A percentile compares a stretch with the other conserved stretches of the same genome.
phyloP scores from a whole-genome alignment of 2,329 filamentous ascomycete species.

The Talaromyces sp. region DNA sequence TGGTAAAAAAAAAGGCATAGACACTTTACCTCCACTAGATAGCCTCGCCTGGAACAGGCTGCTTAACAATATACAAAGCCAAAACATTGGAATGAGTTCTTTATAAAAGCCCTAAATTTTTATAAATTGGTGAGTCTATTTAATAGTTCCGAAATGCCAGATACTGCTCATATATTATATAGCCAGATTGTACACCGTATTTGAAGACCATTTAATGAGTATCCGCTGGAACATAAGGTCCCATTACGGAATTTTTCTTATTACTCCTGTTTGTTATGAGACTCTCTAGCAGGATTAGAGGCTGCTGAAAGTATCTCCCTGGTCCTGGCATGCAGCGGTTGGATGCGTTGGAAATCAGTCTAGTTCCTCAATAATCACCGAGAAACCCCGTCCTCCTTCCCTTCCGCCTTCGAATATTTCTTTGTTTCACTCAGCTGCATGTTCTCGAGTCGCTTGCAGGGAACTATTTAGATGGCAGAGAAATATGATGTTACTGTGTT shows the following conservation, averaged over 20 bases:
- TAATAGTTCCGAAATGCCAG: background rate
- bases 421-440: background rate
- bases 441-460: background rate
- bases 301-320: background rate
- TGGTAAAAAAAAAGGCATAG: background rate
- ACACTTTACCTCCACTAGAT: background rate
- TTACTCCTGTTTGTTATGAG: too few species aligned
- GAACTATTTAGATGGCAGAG: background rate
- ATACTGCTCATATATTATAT: background rate
- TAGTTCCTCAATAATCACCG: background rate
- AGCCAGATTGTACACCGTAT: too few species aligned
- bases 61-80: background rate
- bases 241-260: too few species aligned
- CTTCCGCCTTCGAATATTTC: background rate
- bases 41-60: background rate
- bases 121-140: background rate
- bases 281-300: too few species aligned
- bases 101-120: too few species aligned
- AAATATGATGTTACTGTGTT: background rate
- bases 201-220: too few species aligned
- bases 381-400: background rate
- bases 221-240: too few species aligned
- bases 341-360: background rate
- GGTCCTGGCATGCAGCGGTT: background rate
- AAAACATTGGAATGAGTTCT: background rate